These are phyloP conservation scores for grape (Vitis vinifera) DNA, from an alignment of 164 flowering plant genomes.

Conservation along the genomic window DNA sequence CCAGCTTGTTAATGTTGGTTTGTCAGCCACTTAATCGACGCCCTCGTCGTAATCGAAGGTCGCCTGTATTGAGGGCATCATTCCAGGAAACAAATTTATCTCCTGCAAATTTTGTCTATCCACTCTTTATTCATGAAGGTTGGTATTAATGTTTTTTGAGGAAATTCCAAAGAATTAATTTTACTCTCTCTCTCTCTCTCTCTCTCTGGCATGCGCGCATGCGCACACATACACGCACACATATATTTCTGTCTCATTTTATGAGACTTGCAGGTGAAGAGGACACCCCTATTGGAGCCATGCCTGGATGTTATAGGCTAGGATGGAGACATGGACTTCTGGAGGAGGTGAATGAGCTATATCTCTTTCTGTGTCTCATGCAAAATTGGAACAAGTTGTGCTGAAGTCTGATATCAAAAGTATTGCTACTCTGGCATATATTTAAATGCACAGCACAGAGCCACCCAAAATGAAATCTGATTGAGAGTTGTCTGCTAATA, in stretches of 20 bases:
- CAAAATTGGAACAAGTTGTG: neutral
- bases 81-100: conserved; percentile 84
- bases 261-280: conserved; percentile 68
- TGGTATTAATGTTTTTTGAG: conserved; percentile 8
- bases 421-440: neutral
- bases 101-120: conserved; percentile 90
- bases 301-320: conserved; percentile 98
- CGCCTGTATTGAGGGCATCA: conserved; percentile 75
- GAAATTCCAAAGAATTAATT: neutral
- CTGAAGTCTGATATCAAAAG: neutral
- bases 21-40: conserved; percentile 53
- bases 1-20: conserved; percentile 2
- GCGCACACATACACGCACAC: no score
- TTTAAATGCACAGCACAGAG: no score
- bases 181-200: neutral
- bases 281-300: conserved; percentile 97
- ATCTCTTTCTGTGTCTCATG: neutral
- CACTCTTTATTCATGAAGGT: conserved; percentile 98
- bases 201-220: neutral
- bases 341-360: conserved; percentile 64
- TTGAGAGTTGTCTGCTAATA: no score
- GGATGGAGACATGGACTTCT: conserved; percentile 99
- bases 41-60: conserved; percentile 84
- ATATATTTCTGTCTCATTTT: conserved; percentile 7
- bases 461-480: no score